These are phyloP conservation scores for Rhodotorula mucilaginosa DNA, from an alignment of 1,284 basidiomycete genomes.

Conservation along the genomic window DNA sequence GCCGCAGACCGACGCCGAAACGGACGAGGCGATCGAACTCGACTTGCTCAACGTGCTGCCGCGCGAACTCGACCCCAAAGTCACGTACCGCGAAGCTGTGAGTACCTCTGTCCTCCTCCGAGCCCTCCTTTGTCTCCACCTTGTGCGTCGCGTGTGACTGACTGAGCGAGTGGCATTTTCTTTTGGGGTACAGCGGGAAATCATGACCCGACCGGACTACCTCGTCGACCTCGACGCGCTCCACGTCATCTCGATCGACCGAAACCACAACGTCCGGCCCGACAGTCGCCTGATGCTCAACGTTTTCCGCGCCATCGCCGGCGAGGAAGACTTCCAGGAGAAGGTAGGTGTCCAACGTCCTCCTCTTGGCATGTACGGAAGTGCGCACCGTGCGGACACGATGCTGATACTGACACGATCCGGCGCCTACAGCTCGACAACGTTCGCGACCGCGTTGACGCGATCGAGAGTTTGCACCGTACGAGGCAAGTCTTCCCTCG, in stretches of 20 bases:
- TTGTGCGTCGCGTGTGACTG: background rate
- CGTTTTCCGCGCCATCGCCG: slow-evolving; percentile 37
- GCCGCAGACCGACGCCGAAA: background rate
- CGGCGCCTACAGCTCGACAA: slow-evolving; percentile 29
- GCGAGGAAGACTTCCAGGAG: slow-evolving; percentile 42
- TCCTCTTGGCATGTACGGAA: background rate
- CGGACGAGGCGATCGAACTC: slow-evolving; percentile 14
- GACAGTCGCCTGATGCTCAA: slow-evolving; percentile 42
- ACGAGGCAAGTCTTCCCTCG: slow-evolving; percentile 22
- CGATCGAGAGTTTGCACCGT: slow-evolving; percentile 42
- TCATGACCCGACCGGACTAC: slow-evolving; percentile 38
- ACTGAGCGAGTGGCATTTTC: background rate
- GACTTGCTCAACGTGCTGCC: slow-evolving; percentile 32
- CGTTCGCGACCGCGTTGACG: slow-evolving; percentile 40
- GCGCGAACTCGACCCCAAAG: slow-evolving; percentile 29
- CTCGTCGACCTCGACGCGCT: slow-evolving; percentile 30
- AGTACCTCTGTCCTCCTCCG: background rate
- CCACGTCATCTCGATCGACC: slow-evolving; percentile 36
- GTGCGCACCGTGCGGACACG: too few species aligned
- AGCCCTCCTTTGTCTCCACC: background rate
- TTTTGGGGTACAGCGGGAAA: slow-evolving; percentile 6
- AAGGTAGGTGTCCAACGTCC: slow-evolving; percentile 10
- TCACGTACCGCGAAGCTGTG: slow-evolving; percentile 32
- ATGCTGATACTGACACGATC: background rate
- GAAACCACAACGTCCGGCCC: slow-evolving; percentile 38